A percentile compares a stretch with the other conserved stretches of the same genome.
Evolutionary conservation across 2,329 filamentous ascomycete species (phyloP).

Genomic region (Xylariaceae sp.): DNA sequence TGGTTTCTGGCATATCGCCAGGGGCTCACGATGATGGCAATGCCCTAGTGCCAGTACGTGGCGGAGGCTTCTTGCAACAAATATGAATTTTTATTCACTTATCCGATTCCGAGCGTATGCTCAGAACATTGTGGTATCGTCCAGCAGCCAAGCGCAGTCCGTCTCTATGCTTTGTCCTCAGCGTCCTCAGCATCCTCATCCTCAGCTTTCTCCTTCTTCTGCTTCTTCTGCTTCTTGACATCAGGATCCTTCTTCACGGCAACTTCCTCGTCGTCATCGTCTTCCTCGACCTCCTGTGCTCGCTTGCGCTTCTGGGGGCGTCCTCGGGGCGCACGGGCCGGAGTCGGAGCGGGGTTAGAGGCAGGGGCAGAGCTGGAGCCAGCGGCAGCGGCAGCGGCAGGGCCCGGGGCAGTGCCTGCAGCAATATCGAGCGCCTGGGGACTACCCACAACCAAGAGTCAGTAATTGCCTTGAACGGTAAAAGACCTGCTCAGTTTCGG

Average conservation of each 20-base stretch:
- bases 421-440: not conserved
- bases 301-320: not conserved
- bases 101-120: too few species aligned
- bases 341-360: not conserved
- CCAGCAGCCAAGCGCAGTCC: too few species aligned
- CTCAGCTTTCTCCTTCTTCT: not conserved
- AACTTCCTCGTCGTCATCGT: not conserved
- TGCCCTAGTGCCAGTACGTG: not conserved
- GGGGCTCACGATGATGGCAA: not conserved
- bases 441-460: too few species aligned
- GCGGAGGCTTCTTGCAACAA: too few species aligned
- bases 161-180: too few species aligned
- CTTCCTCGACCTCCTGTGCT: not conserved
- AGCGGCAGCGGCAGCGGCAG: not conserved
- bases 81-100: too few species aligned
- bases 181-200: too few species aligned
- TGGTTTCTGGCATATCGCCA: not conserved
- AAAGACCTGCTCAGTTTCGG: too few species aligned
- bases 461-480: too few species aligned
- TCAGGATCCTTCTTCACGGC: not conserved
- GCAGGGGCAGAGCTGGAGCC: not conserved
- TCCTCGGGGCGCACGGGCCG: not conserved
- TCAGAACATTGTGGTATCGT: not conserved
- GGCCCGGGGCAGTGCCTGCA: too few species aligned
- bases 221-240: conserved; percentile 14